A percentile compares a stretch with the other conserved stretches of the same genome.
Evolutionary conservation across 2,329 filamentous ascomycete species (phyloP).

Genomic region (Penicillium sp.): DNA sequence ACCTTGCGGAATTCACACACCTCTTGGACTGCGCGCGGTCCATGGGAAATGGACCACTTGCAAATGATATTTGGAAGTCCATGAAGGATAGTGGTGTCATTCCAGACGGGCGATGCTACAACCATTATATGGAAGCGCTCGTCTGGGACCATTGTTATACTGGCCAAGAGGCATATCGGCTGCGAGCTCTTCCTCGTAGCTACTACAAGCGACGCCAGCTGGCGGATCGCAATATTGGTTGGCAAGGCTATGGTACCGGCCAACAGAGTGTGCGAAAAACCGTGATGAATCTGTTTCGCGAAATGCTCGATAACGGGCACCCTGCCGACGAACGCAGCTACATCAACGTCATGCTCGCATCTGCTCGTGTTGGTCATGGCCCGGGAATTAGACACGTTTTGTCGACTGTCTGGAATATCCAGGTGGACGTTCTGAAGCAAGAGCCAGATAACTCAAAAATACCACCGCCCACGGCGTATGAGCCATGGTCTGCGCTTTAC

Average conservation of each 20-base stretch:
- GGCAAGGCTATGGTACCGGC: slow-evolving; percentile 32
- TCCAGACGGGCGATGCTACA: slow-evolving; percentile 47
- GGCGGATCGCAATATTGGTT: slow-evolving; percentile 18
- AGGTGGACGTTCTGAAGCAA: slow-evolving; percentile 44
- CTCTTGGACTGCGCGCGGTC: slow-evolving; percentile 53
- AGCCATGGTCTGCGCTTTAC: slow-evolving; percentile 52
- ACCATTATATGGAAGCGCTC: slow-evolving; percentile 52
- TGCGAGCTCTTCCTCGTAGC: slow-evolving; percentile 34
- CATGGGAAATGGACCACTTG: slow-evolving; percentile 46
- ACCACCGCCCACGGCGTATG: slow-evolving; percentile 41
- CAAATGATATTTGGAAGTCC: slow-evolving; percentile 48
- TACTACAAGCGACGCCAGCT: slow-evolving; percentile 31
- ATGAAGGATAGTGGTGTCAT: slow-evolving; percentile 31
- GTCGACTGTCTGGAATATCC: slow-evolving; percentile 55
- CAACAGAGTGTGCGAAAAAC: slow-evolving; percentile 32
- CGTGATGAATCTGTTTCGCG: slow-evolving; percentile 45
- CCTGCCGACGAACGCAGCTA: slow-evolving; percentile 54
- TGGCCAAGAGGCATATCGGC: slow-evolving; percentile 39
- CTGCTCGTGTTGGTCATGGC: slow-evolving; percentile 53
- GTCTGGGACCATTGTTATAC: slow-evolving; percentile 48
- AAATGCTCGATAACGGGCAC: slow-evolving; percentile 48
- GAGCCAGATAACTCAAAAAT: slow-evolving; percentile 33
- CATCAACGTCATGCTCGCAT: slow-evolving; percentile 53
- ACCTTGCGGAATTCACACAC: slow-evolving; percentile 51
- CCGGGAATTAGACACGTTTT: slow-evolving; percentile 49